phyloP scores from a whole-genome alignment of 306 rosid species.

The Mucuna pruriens region DNA sequence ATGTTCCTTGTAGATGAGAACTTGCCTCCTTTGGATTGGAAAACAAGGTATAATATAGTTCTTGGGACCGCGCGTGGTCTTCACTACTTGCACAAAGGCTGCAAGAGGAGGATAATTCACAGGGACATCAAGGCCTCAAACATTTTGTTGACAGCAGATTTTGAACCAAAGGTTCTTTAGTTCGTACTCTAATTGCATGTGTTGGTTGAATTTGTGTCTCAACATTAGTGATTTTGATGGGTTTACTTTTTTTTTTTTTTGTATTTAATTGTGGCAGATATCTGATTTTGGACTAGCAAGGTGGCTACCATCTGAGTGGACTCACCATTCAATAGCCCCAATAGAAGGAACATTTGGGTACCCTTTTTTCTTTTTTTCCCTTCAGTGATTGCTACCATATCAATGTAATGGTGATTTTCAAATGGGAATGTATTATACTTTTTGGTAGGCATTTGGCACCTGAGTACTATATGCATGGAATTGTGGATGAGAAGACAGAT shows the following conservation, averaged over 20 bases:
- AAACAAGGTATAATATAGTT: constrained; percentile 70
- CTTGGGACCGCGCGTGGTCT: constrained; percentile 82
- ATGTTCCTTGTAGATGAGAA: constrained; percentile 53
- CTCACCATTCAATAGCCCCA: constrained; percentile 96
- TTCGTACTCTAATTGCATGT: neutral
- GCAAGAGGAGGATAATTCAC: constrained; percentile 91
- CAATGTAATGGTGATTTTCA: neutral
- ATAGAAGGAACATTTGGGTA: constrained; percentile 98
- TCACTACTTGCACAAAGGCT: constrained; percentile 78
- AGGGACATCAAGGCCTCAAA: constrained; percentile 89
- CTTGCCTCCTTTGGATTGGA: constrained; percentile 71
- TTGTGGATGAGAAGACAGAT: constrained; percentile 94
- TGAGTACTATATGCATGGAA: constrained; percentile 84
- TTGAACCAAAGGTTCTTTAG: constrained; percentile 75
- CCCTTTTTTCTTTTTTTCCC: neutral
- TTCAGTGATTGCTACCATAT: neutral
- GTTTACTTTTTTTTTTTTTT: neutral
- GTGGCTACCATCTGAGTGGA: constrained; percentile 98
- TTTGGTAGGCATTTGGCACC: constrained; percentile 82
- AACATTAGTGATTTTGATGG: neutral
- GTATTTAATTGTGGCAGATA: constrained; percentile 52
- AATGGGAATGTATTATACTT: neutral
- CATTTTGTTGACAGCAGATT: constrained; percentile 69
- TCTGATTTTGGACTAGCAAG: constrained; percentile 99
- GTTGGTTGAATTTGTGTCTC: neutral